phyloP scores from a whole-genome alignment of 1,284 basidiomycete species.

The Boletus sp. region DNA sequence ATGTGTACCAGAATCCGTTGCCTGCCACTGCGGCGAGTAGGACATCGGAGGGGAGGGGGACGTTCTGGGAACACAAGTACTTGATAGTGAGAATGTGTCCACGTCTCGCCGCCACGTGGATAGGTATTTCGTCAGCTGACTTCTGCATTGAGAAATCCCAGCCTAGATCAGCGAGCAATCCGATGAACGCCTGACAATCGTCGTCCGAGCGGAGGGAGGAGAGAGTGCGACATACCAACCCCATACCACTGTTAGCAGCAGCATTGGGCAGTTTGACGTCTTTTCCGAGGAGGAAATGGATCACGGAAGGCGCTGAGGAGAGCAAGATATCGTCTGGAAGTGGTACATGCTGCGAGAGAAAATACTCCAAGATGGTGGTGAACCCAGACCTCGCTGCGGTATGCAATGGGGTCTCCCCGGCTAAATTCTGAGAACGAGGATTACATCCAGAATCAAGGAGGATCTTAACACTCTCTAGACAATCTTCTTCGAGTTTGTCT shows the following conservation, averaged over 20 bases:
- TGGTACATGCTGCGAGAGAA: not conserved
- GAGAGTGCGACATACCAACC: not conserved
- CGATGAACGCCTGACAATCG: not conserved
- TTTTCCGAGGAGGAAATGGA: not conserved
- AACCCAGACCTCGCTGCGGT: not conserved
- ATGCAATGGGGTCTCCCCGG: not conserved
- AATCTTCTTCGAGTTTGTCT: not conserved
- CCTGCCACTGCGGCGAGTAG: not conserved
- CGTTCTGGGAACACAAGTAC: not conserved
- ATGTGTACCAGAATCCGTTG: not conserved
- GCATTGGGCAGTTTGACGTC: not conserved
- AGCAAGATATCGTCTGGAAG: not conserved
- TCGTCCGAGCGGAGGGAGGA: not conserved
- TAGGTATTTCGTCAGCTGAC: not conserved
- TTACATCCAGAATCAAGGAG: slow-evolving; percentile 1
- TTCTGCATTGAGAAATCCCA: not conserved
- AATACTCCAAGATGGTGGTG: not conserved
- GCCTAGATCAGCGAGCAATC: not conserved
- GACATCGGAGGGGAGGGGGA: not conserved
- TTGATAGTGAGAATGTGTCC: not conserved
- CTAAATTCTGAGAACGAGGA: not conserved
- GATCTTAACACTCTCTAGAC: not conserved
- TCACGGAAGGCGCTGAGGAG: not conserved
- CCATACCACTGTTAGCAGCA: fast-evolving
- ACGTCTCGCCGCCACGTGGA: not conserved